phyloP scores from a whole-genome alignment of 2,329 filamentous ascomycete genomes.

The Calonectria montana region DNA sequence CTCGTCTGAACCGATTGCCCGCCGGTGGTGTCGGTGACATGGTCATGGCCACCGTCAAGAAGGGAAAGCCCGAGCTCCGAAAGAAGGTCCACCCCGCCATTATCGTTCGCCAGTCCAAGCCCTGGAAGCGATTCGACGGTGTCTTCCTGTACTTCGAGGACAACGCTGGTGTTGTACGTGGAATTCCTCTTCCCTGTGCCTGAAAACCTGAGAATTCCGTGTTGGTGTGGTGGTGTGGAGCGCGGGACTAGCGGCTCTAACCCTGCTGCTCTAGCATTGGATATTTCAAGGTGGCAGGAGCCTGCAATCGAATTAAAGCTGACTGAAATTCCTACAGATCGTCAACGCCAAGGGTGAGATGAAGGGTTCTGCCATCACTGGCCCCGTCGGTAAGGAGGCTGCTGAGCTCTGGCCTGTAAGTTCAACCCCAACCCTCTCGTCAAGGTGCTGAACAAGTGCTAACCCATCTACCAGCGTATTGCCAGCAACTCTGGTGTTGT shows the following conservation, averaged over 20 bases:
- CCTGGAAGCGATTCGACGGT: conserved; percentile 98
- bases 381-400: conserved; percentile 99
- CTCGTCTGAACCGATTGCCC: conserved; percentile 95
- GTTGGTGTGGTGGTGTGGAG: not conserved
- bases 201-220: not conserved
- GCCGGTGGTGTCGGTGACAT: conserved; percentile 99
- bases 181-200: not conserved
- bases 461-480: conserved; percentile 78
- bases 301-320: conserved; percentile 42
- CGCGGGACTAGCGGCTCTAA: not conserved
- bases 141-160: conserved; percentile 99
- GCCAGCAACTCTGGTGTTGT: conserved; percentile 99
- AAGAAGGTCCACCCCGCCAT: conserved; percentile 99
- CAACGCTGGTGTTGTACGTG: conserved; percentile 97
- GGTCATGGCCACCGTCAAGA: conserved; percentile 99
- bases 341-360: conserved; percentile 99
- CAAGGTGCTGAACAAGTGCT: conserved; percentile 33
- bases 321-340: conserved; percentile 70
- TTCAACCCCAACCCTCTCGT: conserved; percentile 38
- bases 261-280: not conserved
- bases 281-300: not conserved
- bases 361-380: conserved; percentile 99
- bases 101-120: conserved; percentile 98
- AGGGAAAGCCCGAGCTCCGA: conserved; percentile 99
- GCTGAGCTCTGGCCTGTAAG: conserved; percentile 98